phyloP scores from a whole-genome alignment of 2,329 filamentous ascomycete species.

The Colletotrichum sp. region DNA sequence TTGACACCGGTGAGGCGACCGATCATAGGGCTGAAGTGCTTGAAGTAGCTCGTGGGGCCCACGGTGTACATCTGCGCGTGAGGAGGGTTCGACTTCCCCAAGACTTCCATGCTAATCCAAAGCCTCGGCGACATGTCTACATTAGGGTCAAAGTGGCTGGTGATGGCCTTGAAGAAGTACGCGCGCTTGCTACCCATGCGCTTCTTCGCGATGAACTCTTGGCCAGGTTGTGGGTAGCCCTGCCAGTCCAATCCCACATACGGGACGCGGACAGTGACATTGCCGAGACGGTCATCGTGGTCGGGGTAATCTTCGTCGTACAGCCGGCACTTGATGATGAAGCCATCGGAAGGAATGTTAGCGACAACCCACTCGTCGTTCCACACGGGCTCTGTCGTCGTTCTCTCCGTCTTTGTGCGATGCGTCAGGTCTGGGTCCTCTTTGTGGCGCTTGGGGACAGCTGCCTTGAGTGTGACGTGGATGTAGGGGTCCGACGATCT shows the following conservation, averaged over 20 bases:
- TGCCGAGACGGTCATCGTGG: slow-evolving; percentile 86
- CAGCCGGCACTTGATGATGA: slow-evolving; percentile 82
- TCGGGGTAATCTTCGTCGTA: slow-evolving; percentile 92
- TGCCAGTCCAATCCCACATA: slow-evolving; percentile 69
- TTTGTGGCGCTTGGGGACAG: slow-evolving; percentile 78
- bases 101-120: slow-evolving; percentile 75
- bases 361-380: slow-evolving; percentile 86
- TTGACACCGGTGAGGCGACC: slow-evolving; percentile 79
- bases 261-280: slow-evolving; percentile 74
- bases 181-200: slow-evolving; percentile 86
- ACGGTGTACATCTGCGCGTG: slow-evolving; percentile 79
- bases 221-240: slow-evolving; percentile 65
- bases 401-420: slow-evolving; percentile 78
- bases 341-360: slow-evolving; percentile 82
- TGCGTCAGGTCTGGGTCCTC: slow-evolving; percentile 79
- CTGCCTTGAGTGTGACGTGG: slow-evolving; percentile 74
- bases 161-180: slow-evolving; percentile 74
- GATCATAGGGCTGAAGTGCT: slow-evolving; percentile 89
- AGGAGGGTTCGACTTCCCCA: slow-evolving; percentile 75
- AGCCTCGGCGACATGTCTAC: slow-evolving; percentile 74
- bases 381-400: slow-evolving; percentile 79
- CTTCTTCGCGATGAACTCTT: slow-evolving; percentile 78
- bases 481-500: slow-evolving; percentile 86
- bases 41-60: slow-evolving; percentile 76
- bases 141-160: slow-evolving; percentile 64